These are phyloP conservation scores for Colletotrichum higginsianum DNA, from an alignment of 2,329 filamentous ascomycete species.

Conservation along the genomic window DNA sequence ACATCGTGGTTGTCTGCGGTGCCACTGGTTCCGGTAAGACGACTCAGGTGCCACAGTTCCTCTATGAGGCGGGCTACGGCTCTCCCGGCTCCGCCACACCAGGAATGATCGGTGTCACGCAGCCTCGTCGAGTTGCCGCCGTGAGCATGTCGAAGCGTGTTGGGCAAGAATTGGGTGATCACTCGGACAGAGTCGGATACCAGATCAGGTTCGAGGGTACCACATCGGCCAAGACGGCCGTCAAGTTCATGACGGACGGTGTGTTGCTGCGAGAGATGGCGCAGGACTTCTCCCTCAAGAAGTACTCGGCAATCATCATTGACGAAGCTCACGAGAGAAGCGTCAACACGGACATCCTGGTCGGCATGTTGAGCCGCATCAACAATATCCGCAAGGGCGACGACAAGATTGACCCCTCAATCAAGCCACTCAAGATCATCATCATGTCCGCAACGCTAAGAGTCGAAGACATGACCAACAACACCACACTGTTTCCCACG, in stretches of 20 bases:
- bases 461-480: conserved; percentile 91
- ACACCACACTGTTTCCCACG: conserved; percentile 81
- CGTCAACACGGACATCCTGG: conserved; percentile 97
- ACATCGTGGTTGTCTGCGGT: conserved; percentile 92
- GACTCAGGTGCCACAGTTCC: conserved; percentile 95
- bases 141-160: conserved; percentile 98
- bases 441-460: conserved; percentile 98
- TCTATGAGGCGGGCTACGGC: conserved; percentile 95
- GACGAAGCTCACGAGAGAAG: conserved; percentile 98
- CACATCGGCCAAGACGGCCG: conserved; percentile 82
- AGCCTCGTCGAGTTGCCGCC: conserved; percentile 93
- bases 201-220: conserved; percentile 96
- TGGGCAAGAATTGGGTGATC: conserved; percentile 84
- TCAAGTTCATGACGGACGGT: conserved; percentile 99
- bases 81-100: conserved; percentile 82
- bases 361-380: conserved; percentile 95
- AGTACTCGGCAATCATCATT: conserved; percentile 94
- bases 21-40: conserved; percentile 98
- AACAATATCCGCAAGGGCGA: conserved; percentile 86
- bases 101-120: conserved; percentile 95
- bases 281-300: conserved; percentile 87
- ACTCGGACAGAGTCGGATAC: conserved; percentile 85
- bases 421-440: conserved; percentile 89
- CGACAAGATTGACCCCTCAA: conserved; percentile 77
- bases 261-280: conserved; percentile 92